These are phyloP conservation scores for Coemansia sp. DNA, from an alignment of 192 early-diverging fungal species.

Conservation along the genomic window DNA sequence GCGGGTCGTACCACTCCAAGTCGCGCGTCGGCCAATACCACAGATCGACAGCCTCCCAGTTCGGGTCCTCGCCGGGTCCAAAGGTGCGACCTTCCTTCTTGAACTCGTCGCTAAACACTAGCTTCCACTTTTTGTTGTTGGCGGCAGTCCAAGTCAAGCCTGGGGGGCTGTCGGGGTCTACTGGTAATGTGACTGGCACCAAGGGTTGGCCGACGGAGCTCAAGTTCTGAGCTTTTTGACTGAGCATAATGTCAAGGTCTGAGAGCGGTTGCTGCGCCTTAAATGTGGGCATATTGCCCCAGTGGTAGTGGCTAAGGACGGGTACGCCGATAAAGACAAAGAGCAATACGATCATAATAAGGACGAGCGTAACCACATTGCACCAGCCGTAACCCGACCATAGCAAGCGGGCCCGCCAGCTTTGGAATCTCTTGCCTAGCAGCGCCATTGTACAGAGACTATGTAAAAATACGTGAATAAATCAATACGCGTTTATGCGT, in stretches of 20 bases:
- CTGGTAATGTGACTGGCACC: constrained; percentile 31
- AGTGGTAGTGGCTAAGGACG: constrained; percentile 53
- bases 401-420: constrained; percentile 42
- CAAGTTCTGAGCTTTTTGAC: constrained; percentile 26
- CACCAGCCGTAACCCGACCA: constrained; percentile 60
- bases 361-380: constrained; percentile 48
- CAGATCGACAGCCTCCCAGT: constrained; percentile 62
- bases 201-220: constrained; percentile 48
- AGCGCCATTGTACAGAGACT: constrained; percentile 9
- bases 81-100: constrained; percentile 59
- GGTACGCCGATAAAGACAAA: constrained; percentile 56
- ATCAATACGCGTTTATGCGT: background rate
- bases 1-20: constrained; percentile 60
- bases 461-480: background rate
- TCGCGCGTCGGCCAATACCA: constrained; percentile 60
- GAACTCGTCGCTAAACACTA: constrained; percentile 67
- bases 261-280: constrained; percentile 20
- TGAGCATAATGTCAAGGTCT: constrained; percentile 41
- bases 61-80: constrained; percentile 56
- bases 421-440: constrained; percentile 39
- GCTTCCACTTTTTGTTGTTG: constrained; percentile 52
- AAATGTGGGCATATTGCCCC: constrained; percentile 36
- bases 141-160: constrained; percentile 45
- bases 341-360: constrained; percentile 51
- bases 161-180: constrained; percentile 54